Base-by-base conservation (phyloP, 257 asterid genomes). In the Solanum infundibuliforme region DNA sequence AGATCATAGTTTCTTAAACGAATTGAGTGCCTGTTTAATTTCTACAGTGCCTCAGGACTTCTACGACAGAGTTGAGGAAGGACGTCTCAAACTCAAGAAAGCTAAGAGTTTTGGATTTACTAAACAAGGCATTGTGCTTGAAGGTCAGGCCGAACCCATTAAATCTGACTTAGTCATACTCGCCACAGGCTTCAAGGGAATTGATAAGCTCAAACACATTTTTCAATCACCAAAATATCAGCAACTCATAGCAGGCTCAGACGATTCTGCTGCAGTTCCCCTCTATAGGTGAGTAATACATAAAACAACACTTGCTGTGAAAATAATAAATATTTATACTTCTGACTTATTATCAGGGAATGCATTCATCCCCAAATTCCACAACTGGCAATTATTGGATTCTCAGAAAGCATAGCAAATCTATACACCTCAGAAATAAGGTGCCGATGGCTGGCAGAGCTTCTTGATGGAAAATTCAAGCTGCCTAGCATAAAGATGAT, bases 171-270 rank as follows among this genome's bases (percentile, higher is more conserved):
- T 92, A 6, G 87, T 94, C 58, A 93, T 92, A 46, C 88, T 93
- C n/a, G 92, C 92, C 34, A 93, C 96, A 5, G 95, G 95, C 21
- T 92, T 88, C 86, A 93, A 76, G 16, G 92, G 92, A 21, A 86
- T 83, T 3, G 89, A 90, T 58, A 92, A 93, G 89, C 92, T 91
- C 62, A 89, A 91, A 73, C 69, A 89, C 38, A 39, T 88, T 7
- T 92, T 93, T 58, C 48, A 46, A 31, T 91, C 93, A 1, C 87
- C 90, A 12, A 23, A 46, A 12, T 88, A 90, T 87, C 89, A 87
- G 81, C 46, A 91, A 52, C 83, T 84, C 85, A 46, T 92, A 39
- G 86, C 87, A 12, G 91, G 88, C 14, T 52, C 91, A 52, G 72
- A 75, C 27, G 88, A 83, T 38, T 46, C 86, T 3, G 79, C 27